Evolutionary conservation across 148 eudicot genomes (phyloP), one percentile per base, ranked within the genome.

Genomic region (Rhododendron mucronatum): DNA sequence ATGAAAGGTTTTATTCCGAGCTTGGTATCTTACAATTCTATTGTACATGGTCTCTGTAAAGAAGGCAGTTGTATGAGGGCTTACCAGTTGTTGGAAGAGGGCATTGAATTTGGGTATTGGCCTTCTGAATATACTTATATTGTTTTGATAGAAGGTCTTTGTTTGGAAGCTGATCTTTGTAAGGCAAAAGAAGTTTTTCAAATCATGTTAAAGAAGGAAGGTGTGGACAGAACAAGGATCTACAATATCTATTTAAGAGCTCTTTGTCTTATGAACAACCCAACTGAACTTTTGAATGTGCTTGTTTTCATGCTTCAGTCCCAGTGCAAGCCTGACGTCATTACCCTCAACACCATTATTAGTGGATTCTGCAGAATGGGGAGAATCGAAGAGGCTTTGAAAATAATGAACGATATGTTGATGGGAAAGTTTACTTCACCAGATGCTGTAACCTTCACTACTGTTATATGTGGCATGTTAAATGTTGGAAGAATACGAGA

Each of bases 11-110:
- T 89, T 67, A 88, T 45, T 10, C 98, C 98, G 47, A 92, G 98
- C 83, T 85, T 84, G 35, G 89, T 89, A 53, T 93, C 95, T 7
- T 96, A 95, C 89, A 94, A 96, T 89, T 88, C 91, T 82, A 91
- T 94, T 63, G 88, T 96, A 51, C 98, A 96, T 86, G 99, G 99
- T 21, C 87, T 95, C 37, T 86, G 94, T 67, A 90, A 86, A 85
- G 92, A 91, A 47, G 93, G 93, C 44, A 95, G 95, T 59, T 94
- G 90, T 91, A 93, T 95, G 92, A 93, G 99, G 91, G 99, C 98
- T 61, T 96, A 89, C 84, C 99, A 96, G 84, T 88, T 96, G 87
- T 89, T 95, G 88, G 94, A 94, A 91, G 94, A 95, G 88, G 99
- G 98, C 82, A 87, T 86, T 75, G 78, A 86, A 20, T 91, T 93